These are phyloP conservation scores for Sporothrix pseudoabietina DNA, from an alignment of 2,329 filamentous ascomycete genomes.

Conservation along the genomic window DNA sequence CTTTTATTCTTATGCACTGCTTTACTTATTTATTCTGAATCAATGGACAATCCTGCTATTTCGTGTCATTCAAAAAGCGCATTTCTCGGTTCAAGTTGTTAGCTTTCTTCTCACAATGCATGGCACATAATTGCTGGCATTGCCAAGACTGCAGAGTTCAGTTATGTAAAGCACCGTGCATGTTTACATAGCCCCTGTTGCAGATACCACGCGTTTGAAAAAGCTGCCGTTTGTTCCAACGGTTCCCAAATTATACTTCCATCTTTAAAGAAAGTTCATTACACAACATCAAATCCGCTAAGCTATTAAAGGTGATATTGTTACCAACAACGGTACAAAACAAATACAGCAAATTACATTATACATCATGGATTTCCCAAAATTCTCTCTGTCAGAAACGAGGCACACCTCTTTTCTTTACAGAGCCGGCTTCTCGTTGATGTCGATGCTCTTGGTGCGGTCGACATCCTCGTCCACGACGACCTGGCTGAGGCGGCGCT, in stretches of 20 bases:
- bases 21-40: too few species aligned
- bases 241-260: background rate
- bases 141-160: background rate
- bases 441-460: slow-evolving; percentile 17
- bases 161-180: too few species aligned
- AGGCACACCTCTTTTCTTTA: slow-evolving; percentile 35
- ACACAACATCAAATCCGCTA: background rate
- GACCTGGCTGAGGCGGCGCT: slow-evolving; percentile 18
- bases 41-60: too few species aligned
- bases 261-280: background rate
- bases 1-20: too few species aligned
- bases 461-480: background rate
- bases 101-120: background rate
- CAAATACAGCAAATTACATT: background rate
- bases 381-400: slow-evolving; percentile 45
- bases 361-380: background rate
- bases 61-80: background rate
- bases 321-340: background rate
- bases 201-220: background rate
- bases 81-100: background rate
- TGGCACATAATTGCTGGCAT: background rate
- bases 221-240: background rate
- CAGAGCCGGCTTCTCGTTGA: slow-evolving; percentile 23
- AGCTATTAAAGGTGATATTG: background rate
- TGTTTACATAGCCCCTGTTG: too few species aligned